These are phyloP conservation scores for Metschnikowia drakensbergensis DNA, from an alignment of 805 yeast genomes.

Conservation along the genomic window DNA sequence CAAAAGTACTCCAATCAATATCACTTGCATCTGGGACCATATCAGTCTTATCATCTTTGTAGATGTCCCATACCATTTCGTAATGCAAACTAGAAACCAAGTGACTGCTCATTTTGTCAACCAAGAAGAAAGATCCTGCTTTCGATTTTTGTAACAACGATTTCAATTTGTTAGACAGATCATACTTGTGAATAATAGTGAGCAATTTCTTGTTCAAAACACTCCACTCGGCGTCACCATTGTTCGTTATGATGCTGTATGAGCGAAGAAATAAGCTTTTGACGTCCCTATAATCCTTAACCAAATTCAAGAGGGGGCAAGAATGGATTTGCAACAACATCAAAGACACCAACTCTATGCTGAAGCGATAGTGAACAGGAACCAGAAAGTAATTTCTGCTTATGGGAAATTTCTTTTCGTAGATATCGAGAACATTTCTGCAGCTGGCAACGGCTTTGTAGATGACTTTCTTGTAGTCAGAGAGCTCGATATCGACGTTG, in stretches of 20 bases:
- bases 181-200: conserved; percentile 14
- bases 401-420: conserved; percentile 21
- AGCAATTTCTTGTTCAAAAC: conserved; percentile 11
- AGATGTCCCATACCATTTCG: conserved; percentile 40
- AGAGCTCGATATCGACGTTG: conserved; percentile 18
- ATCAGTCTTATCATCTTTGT: conserved; percentile 22
- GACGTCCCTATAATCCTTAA: conserved; percentile 12
- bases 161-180: conserved; percentile 8
- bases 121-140: conserved; percentile 24
- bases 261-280: conserved; percentile 12
- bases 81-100: conserved; percentile 34
- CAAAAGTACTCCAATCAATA: conserved; percentile 29
- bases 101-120: conserved; percentile 33
- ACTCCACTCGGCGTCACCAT: conserved; percentile 8
- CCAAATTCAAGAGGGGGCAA: conserved; percentile 10
- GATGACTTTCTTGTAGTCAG: conserved; percentile 28
- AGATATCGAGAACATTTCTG: conserved; percentile 24
- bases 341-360: conserved; percentile 32
- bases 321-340: conserved; percentile 28
- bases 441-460: conserved; percentile 29
- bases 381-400: conserved; percentile 24
- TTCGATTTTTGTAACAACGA: conserved; percentile 8
- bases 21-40: not conserved
- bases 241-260: conserved; percentile 10
- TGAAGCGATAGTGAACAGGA: conserved; percentile 41